Conservation (phyloP, 148 eudicot genomes). For the Salicornia ramosissima region DNA sequence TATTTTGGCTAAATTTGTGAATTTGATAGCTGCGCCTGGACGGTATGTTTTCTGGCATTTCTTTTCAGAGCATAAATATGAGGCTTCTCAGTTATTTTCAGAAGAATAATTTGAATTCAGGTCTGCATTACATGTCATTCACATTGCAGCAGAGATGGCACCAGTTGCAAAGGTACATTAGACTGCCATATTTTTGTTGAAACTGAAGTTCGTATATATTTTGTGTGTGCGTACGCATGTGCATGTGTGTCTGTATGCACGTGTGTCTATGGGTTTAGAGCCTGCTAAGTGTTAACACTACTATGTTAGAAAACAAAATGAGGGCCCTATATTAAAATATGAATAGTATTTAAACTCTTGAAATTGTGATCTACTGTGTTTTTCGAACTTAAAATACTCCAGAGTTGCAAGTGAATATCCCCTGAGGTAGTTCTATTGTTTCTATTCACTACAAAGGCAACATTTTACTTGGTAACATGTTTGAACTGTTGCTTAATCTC, state of each 20-base stretch:
- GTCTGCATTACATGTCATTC: constrained; percentile 76
- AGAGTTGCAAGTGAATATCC: neutral
- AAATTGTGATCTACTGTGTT: too few relatives aligned
- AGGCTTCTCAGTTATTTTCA: neutral
- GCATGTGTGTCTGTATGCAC: too few relatives aligned
- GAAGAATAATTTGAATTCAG: constrained; percentile 37
- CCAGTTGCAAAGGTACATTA: constrained; percentile 90
- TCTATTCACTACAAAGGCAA: neutral
- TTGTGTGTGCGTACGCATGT: too few relatives aligned
- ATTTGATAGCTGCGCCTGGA: constrained; percentile 51
- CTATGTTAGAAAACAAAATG: neutral
- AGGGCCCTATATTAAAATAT: neutral
- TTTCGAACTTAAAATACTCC: neutral
- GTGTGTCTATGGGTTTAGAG: neutral
- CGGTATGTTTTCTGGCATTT: constrained; percentile 34
- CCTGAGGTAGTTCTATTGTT: neutral
- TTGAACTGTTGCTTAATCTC: neutral
- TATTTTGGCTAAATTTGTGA: constrained; percentile 43
- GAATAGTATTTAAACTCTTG: neutral
- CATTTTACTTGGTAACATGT: neutral
- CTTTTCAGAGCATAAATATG: neutral
- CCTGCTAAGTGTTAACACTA: neutral
- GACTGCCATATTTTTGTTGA: neutral
- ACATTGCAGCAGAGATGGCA: constrained; percentile 98
- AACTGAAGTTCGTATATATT: too few relatives aligned